Conservation (phyloP, 2,329 filamentous ascomycete species). For the Dothistroma septosporum region DNA sequence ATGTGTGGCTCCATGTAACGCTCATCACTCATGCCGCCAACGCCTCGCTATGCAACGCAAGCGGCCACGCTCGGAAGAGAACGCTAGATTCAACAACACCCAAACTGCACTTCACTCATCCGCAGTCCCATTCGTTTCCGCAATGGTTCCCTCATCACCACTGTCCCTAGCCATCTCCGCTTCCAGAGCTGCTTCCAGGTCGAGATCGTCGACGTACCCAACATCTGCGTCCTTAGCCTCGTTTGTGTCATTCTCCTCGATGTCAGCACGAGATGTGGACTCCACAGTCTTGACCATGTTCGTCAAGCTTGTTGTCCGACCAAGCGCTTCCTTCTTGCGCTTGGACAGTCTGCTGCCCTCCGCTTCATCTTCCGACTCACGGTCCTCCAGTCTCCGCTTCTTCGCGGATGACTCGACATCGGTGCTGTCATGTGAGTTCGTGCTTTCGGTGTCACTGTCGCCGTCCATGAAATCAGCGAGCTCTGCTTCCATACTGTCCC, state of each 20-base stretch:
- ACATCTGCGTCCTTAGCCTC: slow-evolving; percentile 26
- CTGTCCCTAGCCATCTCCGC: slow-evolving; percentile 39
- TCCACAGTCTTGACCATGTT: slow-evolving; percentile 31
- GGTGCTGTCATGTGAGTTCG: slow-evolving; percentile 17
- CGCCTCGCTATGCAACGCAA: slow-evolving; percentile 12
- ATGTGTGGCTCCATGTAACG: background rate
- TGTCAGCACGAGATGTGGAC: slow-evolving; percentile 27
- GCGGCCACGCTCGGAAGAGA: background rate
- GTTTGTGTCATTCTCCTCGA: slow-evolving; percentile 36
- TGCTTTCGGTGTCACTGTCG: slow-evolving; percentile 42
- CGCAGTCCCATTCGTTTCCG: slow-evolving; percentile 3
- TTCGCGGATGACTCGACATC: slow-evolving; percentile 21
- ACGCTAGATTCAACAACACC: background rate
- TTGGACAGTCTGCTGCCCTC: slow-evolving; percentile 44
- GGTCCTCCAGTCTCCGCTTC: slow-evolving; percentile 32
- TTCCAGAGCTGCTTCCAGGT: slow-evolving; percentile 55
- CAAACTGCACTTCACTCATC: background rate
- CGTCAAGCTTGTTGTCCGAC: slow-evolving; percentile 45
- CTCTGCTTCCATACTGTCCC: slow-evolving; percentile 59
- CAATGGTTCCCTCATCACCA: slow-evolving; percentile 33
- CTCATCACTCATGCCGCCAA: background rate
- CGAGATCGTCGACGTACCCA: slow-evolving; percentile 35
- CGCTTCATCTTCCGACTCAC: slow-evolving; percentile 39
- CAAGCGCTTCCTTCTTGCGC: slow-evolving; percentile 46
- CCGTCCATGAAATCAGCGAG: slow-evolving; percentile 67